Percentiles rank a stretch among this genome's conserved stretches.
Evolutionary conservation across 345 rosid genomes (phyloP).

Genomic region (Hypericum perforatum): DNA sequence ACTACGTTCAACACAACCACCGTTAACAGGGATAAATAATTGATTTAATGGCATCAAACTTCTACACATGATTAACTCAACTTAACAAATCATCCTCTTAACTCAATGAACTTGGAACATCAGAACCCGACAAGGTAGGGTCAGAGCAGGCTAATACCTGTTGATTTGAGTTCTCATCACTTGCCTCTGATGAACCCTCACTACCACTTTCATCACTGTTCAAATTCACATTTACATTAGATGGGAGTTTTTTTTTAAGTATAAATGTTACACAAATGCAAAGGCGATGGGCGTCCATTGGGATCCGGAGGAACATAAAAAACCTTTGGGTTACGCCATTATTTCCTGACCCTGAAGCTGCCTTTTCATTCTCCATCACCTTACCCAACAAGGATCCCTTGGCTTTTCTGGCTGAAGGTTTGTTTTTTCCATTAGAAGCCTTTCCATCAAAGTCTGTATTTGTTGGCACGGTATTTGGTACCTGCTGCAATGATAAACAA

Average conservation of each 20-base stretch:
- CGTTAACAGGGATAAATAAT: too few relatives aligned
- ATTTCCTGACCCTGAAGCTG: conserved; percentile 78
- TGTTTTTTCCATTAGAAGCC: conserved; percentile 42
- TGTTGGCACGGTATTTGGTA: conserved; percentile 39
- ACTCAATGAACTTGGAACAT: too few relatives aligned
- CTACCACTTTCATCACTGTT: conserved; percentile 81
- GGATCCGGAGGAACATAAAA: not conserved
- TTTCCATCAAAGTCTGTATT: conserved; percentile 43
- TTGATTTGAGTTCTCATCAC: conserved; percentile 54
- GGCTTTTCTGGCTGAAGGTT: conserved; percentile 49
- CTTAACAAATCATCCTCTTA: too few relatives aligned
- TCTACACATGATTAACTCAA: too few relatives aligned
- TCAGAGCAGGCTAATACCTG: conserved; percentile 33
- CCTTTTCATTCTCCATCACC: conserved; percentile 49
- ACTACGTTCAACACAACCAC: not conserved
- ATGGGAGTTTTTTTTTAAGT: too few relatives aligned
- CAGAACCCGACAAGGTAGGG: too few relatives aligned
- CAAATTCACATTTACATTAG: conserved; percentile 17
- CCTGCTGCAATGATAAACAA: conserved; percentile 23
- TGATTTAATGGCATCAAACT: too few relatives aligned
- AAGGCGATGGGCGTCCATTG: too few relatives aligned
- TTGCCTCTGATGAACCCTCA: conserved; percentile 85
- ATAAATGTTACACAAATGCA: too few relatives aligned
- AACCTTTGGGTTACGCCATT: conserved; percentile 83
- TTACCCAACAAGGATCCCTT: conserved; percentile 55